Evolutionary conservation across 352 stramenopile species (phyloP).

Genomic region (Globisporangium rhizosaccharum): DNA sequence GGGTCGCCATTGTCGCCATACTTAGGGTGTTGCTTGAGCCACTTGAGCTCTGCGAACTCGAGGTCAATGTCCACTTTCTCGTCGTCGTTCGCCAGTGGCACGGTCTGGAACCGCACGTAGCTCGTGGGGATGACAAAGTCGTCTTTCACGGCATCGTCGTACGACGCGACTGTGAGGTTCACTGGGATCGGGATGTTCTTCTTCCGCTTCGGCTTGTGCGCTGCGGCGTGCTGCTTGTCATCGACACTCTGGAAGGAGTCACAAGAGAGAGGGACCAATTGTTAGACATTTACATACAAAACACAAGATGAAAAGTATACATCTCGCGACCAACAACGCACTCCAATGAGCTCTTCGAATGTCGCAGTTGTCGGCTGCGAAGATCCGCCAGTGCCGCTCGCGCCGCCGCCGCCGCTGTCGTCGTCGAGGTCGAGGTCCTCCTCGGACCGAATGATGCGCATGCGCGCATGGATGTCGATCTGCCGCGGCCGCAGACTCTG

Average conservation of each 20-base stretch:
- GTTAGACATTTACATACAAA: slow-evolving; percentile 1
- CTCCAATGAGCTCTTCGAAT: slow-evolving; percentile 73
- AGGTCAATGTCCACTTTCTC: slow-evolving; percentile 65
- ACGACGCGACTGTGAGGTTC: slow-evolving; percentile 58
- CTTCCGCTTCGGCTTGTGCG: slow-evolving; percentile 48
- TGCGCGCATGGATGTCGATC: slow-evolving; percentile 85
- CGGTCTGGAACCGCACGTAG: slow-evolving; percentile 79
- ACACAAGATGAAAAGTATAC: neutral
- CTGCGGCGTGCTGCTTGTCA: slow-evolving; percentile 29
- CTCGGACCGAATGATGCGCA: slow-evolving; percentile 79
- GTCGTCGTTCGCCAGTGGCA: slow-evolving; percentile 41
- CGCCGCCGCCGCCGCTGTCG: slow-evolving; percentile 22
- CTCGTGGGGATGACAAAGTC: slow-evolving; percentile 74
- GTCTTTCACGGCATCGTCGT: slow-evolving; percentile 57
- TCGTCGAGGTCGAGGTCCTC: slow-evolving; percentile 74
- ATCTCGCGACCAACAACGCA: slow-evolving; percentile 16
- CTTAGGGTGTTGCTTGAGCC: slow-evolving; percentile 75
- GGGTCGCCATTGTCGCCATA: slow-evolving; percentile 80
- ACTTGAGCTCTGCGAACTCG: slow-evolving; percentile 84
- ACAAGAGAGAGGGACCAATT: neutral
- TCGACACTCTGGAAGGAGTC: slow-evolving; percentile 37
- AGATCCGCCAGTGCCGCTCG: slow-evolving; percentile 11
- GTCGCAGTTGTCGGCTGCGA: slow-evolving; percentile 32
- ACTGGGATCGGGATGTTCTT: slow-evolving; percentile 87
- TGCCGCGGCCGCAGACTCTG: slow-evolving; percentile 82